Evolutionary conservation across 106 monocot species (phyloP).

Genomic region (Dendrobium huoshanense): DNA sequence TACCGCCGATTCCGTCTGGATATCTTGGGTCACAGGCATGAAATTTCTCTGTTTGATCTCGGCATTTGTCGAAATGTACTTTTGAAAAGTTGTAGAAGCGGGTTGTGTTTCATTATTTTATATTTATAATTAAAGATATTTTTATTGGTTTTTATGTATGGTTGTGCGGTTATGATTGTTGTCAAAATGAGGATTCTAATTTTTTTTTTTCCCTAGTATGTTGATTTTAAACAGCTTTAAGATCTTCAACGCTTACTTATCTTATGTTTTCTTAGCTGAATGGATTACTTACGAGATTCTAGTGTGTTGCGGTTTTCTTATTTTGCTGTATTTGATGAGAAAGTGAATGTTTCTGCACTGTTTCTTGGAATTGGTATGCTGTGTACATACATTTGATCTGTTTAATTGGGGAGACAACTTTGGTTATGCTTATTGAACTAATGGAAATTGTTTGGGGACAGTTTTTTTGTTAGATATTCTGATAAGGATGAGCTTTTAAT

Average conservation of each 20-base stretch:
- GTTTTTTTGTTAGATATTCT: neutral
- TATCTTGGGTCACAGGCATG: conserved; percentile 71
- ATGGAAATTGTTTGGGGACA: neutral
- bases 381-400: neutral
- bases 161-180: neutral
- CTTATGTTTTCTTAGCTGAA: no score
- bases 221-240: neutral
- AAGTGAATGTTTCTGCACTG: neutral
- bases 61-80: neutral
- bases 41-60: neutral
- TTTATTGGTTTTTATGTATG: neutral
- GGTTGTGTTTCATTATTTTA: neutral
- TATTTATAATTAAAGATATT: neutral
- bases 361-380: no score
- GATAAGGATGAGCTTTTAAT: neutral
- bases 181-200: neutral
- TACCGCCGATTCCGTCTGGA: conserved; percentile 61
- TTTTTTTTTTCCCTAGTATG: neutral
- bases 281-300: neutral
- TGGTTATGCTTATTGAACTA: neutral
- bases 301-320: neutral
- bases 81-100: neutral
- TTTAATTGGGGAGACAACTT: neutral
- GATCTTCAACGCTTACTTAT: no score
- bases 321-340: neutral